Percentiles rank a stretch among this genome's conserved stretches.
Evolutionary conservation across 1,284 basidiomycete species (phyloP).

Genomic region (Ustilago bromivora): DNA sequence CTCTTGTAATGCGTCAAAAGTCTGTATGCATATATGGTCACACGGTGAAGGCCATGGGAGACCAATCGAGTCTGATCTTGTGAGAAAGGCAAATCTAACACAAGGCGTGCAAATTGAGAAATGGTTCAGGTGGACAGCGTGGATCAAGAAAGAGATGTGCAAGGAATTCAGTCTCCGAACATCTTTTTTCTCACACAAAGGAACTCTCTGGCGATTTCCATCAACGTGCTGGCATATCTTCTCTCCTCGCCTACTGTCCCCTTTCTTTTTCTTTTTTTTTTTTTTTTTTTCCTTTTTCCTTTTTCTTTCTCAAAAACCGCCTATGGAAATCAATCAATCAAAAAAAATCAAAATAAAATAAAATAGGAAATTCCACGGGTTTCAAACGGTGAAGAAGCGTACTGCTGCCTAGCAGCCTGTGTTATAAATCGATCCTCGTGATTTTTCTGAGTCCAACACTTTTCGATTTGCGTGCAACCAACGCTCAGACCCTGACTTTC

Average conservation of each 20-base stretch:
- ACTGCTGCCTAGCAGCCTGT: too few relatives aligned
- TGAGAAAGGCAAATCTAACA: too few relatives aligned
- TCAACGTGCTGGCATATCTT: conserved; percentile 10
- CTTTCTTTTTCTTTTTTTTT: not conserved
- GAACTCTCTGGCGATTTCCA: conserved; percentile 22
- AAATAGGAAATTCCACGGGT: conserved; percentile 8
- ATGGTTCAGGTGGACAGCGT: too few relatives aligned
- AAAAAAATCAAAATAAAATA: too few relatives aligned
- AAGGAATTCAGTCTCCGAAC: not conserved
- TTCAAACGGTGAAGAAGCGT: not conserved
- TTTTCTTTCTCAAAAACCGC: not conserved
- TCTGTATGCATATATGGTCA: too few relatives aligned
- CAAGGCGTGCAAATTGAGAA: too few relatives aligned
- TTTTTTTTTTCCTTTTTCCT: not conserved
- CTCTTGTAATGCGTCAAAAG: not conserved
- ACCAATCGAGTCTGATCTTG: too few relatives aligned
- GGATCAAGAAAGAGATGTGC: not conserved
- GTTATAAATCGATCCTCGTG: too few relatives aligned
- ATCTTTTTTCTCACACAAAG: not conserved
- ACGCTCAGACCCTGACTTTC: conserved; percentile 11
- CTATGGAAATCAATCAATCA: not conserved
- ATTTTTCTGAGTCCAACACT: conserved; percentile 5
- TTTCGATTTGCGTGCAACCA: not conserved
- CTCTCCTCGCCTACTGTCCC: not conserved
- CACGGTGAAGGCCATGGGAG: too few relatives aligned